A percentile compares a stretch with the other conserved stretches of the same genome.
These are phyloP conservation scores for Lachancea quebecensis DNA, from an alignment of 805 yeast species.

Conservation along the genomic window DNA sequence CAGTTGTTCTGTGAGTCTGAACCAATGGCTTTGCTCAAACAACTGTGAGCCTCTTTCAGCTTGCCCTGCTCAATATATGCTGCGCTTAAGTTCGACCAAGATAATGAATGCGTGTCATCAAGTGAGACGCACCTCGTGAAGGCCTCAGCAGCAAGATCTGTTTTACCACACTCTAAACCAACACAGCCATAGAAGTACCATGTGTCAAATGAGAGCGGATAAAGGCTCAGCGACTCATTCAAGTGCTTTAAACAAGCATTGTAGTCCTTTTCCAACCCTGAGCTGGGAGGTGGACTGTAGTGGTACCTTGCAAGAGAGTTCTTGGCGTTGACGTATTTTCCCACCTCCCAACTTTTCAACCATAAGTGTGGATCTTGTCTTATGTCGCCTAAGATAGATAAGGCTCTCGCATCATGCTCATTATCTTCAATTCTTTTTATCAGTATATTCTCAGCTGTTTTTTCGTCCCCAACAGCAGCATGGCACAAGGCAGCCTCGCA, in stretches of 20 bases:
- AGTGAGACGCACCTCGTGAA: conserved; percentile 84
- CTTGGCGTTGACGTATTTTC: conserved; percentile 79
- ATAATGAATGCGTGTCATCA: conserved; percentile 70
- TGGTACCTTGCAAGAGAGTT: conserved; percentile 69
- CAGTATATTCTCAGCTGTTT: conserved; percentile 56
- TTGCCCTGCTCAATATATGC: conserved; percentile 61
- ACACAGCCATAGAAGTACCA: conserved; percentile 93
- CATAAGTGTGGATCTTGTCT: conserved; percentile 68
- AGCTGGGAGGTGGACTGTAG: conserved; percentile 53
- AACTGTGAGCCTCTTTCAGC: conserved; percentile 72
- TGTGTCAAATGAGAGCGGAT: conserved; percentile 69
- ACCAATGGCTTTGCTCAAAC: conserved; percentile 72
- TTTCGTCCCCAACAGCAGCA: conserved; percentile 74
- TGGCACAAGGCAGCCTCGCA: conserved; percentile 86
- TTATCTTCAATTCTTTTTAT: conserved; percentile 43
- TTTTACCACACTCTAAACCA: conserved; percentile 67
- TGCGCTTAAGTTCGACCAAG: conserved; percentile 91
- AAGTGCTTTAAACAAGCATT: conserved; percentile 55
- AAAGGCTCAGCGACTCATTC: conserved; percentile 63
- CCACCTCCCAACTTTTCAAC: conserved; percentile 82
- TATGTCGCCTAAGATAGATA: conserved; percentile 80
- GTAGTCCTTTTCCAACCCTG: conserved; percentile 47
- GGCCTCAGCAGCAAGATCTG: conserved; percentile 80
- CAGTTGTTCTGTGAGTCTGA: conserved; percentile 70
- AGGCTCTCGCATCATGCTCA: conserved; percentile 77